Conservation (phyloP, 345 rosid species). For the Citrus medica region DNA sequence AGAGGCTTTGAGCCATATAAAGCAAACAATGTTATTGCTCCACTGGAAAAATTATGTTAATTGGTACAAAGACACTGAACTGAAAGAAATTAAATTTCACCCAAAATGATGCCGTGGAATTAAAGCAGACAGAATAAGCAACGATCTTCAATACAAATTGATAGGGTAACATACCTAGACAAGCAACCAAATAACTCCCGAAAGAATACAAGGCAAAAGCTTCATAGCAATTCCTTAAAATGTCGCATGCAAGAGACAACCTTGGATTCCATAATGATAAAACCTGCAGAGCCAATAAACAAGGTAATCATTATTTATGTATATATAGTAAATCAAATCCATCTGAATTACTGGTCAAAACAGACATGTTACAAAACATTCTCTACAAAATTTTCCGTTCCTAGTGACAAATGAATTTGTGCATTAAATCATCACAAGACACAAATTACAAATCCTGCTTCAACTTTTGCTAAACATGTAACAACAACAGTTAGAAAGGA, state of each 20-base stretch:
- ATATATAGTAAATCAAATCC: neutral
- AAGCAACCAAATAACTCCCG: conserved; percentile 86
- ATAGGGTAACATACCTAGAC: conserved; percentile 54
- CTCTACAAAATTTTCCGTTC: neutral
- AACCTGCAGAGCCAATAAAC: conserved; percentile 32
- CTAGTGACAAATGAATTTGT: neutral
- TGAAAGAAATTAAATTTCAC: neutral
- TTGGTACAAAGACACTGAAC: neutral
- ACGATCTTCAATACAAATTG: neutral
- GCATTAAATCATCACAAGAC: neutral
- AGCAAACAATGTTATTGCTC: neutral
- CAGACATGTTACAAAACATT: neutral
- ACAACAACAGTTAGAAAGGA: neutral
- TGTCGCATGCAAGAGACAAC: conserved; percentile 71
- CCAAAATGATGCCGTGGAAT: neutral
- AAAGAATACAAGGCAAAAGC: conserved; percentile 89
- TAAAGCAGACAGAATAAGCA: conserved; percentile 1
- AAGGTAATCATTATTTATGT: neutral
- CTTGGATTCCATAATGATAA: conserved; percentile 59
- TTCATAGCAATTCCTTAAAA: conserved; percentile 80
- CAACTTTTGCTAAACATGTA: neutral
- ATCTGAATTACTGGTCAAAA: neutral
- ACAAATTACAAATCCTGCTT: neutral
- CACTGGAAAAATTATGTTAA: neutral
- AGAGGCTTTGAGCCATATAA: neutral